Percentiles rank a stretch among this genome's conserved stretches.
Conservation (phyloP, 495 filamentous ascomycete genomes). For the Xylaria acuta region DNA sequence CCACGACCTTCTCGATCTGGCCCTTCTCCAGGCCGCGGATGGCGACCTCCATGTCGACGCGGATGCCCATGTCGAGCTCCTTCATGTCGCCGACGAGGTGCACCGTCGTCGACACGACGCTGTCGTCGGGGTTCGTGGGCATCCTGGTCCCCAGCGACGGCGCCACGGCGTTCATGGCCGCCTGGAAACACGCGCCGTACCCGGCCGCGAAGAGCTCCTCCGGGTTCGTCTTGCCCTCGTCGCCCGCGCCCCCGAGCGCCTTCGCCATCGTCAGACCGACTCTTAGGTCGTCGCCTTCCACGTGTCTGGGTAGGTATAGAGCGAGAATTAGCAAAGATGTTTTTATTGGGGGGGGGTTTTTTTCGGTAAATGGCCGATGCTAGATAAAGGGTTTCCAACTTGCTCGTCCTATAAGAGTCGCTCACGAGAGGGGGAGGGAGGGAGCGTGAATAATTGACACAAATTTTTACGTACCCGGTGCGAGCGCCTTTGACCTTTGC, state of each 20-base stretch:
- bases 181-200: constrained; percentile 28
- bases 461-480: constrained; percentile 21
- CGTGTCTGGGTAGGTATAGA: constrained; percentile 3
- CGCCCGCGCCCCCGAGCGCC: constrained; percentile 21
- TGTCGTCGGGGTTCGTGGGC: constrained; percentile 20
- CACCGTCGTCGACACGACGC: constrained; percentile 25
- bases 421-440: not conserved
- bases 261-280: constrained; percentile 27
- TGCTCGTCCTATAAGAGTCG: not conserved
- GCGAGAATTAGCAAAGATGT: not conserved
- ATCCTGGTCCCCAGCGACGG: constrained; percentile 19
- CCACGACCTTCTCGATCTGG: constrained; percentile 21
- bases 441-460: too few species aligned
- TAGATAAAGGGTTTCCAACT: not conserved
- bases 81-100: constrained; percentile 29
- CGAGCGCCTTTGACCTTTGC: constrained; percentile 26
- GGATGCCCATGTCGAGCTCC: constrained; percentile 26
- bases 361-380: not conserved
- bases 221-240: constrained; percentile 28
- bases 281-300: constrained; percentile 25
- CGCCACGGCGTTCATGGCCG: constrained; percentile 26
- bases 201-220: constrained; percentile 30
- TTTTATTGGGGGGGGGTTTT: too few species aligned
- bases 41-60: constrained; percentile 22
- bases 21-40: constrained; percentile 21